A percentile compares a stretch with the other conserved stretches of the same genome.
Conservation (phyloP, 1,139 yeast genomes). For the Pichia sp. region DNA sequence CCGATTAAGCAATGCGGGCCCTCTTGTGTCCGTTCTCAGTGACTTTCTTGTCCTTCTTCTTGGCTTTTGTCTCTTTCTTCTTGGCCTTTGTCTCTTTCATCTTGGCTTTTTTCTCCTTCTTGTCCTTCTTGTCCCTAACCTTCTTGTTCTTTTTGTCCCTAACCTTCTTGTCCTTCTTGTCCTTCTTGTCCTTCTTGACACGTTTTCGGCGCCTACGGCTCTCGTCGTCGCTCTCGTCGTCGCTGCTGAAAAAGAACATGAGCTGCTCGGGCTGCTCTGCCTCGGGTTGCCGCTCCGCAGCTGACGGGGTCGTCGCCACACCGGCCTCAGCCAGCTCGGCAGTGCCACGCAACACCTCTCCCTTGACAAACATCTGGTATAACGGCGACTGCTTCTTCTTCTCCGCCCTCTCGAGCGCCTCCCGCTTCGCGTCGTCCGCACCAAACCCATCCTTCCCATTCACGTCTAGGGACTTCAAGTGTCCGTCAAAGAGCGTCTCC, state of each 20-base stretch:
- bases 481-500: conserved; percentile 94
- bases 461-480: conserved; percentile 73
- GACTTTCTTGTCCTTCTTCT: conserved; percentile 11
- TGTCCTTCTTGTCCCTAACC: conserved; percentile 1
- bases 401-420: conserved; percentile 16
- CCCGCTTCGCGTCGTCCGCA: not conserved
- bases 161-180: too few relatives aligned
- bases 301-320: too few relatives aligned
- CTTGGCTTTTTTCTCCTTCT: conserved; percentile 19
- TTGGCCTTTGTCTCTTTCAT: too few relatives aligned
- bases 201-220: conserved; percentile 20
- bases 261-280: conserved; percentile 17
- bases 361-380: conserved; percentile 75
- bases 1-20: not conserved
- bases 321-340: conserved; percentile 29
- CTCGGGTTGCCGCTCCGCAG: too few relatives aligned
- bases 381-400: conserved; percentile 48
- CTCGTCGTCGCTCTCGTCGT: conserved; percentile 18
- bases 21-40: too few relatives aligned
- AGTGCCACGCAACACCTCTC: conserved; percentile 81
- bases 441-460: conserved; percentile 28
- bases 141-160: conserved; percentile 17
- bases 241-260: conserved; percentile 23
- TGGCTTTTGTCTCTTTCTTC: too few relatives aligned
- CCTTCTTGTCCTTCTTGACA: conserved; percentile 14